Percentiles rank a stretch among this genome's conserved stretches.
These are phyloP conservation scores for Dalbergia cultrata DNA, from an alignment of 306 rosid species.

Conservation along the genomic window DNA sequence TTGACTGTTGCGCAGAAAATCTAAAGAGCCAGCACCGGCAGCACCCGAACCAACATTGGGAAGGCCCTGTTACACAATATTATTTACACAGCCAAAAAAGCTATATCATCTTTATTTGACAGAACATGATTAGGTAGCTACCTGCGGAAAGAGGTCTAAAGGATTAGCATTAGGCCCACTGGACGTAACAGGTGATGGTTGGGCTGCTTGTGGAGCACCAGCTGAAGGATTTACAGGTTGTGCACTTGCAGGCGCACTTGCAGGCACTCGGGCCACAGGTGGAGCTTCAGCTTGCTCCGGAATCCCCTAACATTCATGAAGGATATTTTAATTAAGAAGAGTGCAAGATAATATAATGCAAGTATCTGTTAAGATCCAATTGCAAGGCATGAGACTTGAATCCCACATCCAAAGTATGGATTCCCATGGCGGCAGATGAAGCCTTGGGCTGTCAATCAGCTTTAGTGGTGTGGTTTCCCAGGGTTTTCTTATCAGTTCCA, in stretches of 20 bases:
- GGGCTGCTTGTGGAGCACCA: conserved; percentile 61
- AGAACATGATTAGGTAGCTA: not conserved
- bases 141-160: conserved; percentile 88
- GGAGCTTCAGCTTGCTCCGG: conserved; percentile 86
- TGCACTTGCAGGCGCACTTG: conserved; percentile 52
- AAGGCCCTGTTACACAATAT: conserved; percentile 65
- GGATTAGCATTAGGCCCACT: conserved; percentile 87
- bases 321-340: too few relatives aligned
- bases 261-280: conserved; percentile 36
- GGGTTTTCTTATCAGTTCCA: too few relatives aligned
- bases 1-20: conserved; percentile 81
- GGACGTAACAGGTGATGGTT: not conserved
- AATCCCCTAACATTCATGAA: conserved; percentile 62
- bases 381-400: not conserved
- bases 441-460: too few relatives aligned
- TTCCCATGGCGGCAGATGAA: too few relatives aligned
- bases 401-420: too few relatives aligned
- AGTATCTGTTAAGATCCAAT: too few relatives aligned
- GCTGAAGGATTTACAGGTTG: conserved; percentile 58
- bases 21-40: conserved; percentile 67
- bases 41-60: conserved; percentile 62
- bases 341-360: too few relatives aligned
- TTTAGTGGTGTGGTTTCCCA: too few relatives aligned
- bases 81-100: not conserved
- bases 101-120: too few relatives aligned